Evolutionary conservation across 2,329 filamentous ascomycete species (phyloP).

Genomic region (Penicillium sp.): DNA sequence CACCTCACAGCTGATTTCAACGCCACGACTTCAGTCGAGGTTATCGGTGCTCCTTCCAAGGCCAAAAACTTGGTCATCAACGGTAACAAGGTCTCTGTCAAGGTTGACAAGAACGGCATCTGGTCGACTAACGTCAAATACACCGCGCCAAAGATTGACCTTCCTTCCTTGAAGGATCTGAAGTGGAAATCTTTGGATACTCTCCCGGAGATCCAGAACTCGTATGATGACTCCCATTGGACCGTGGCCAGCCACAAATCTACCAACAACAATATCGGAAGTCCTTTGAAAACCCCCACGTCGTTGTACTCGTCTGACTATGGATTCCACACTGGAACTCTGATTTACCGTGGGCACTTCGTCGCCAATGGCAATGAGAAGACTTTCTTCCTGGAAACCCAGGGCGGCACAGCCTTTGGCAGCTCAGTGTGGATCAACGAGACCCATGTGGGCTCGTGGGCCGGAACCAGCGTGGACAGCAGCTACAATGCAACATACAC

Average conservation of each 20-base stretch:
- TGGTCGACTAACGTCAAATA: conserved; percentile 55
- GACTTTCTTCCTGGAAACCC: conserved; percentile 56
- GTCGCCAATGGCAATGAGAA: conserved; percentile 60
- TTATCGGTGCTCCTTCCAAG: conserved; percentile 61
- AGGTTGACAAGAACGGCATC: conserved; percentile 43
- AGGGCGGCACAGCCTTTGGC: conserved; percentile 67
- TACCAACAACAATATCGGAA: conserved; percentile 59
- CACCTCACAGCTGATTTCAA: conserved; percentile 71
- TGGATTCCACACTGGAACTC: conserved; percentile 66
- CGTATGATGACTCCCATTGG: conserved; percentile 71
- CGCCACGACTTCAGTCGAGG: conserved; percentile 62
- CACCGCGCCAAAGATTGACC: conserved; percentile 47
- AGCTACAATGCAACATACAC: conserved; percentile 58
- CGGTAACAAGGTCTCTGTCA: conserved; percentile 46
- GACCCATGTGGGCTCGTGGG: conserved; percentile 63
- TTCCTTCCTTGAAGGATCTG: conserved; percentile 59
- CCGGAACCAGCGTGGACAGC: conserved; percentile 52
- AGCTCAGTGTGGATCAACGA: conserved; percentile 65
- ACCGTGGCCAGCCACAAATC: conserved; percentile 55
- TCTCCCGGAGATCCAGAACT: conserved; percentile 64
- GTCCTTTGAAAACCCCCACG: conserved; percentile 59
- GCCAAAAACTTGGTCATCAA: conserved; percentile 63
- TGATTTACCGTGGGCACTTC: conserved; percentile 71
- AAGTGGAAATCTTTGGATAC: conserved; percentile 69
- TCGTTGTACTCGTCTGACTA: conserved; percentile 71